Evolutionary conservation across 2,329 filamentous ascomycete genomes (phyloP).

Genomic region (Pseudogymnoascus sp.): DNA sequence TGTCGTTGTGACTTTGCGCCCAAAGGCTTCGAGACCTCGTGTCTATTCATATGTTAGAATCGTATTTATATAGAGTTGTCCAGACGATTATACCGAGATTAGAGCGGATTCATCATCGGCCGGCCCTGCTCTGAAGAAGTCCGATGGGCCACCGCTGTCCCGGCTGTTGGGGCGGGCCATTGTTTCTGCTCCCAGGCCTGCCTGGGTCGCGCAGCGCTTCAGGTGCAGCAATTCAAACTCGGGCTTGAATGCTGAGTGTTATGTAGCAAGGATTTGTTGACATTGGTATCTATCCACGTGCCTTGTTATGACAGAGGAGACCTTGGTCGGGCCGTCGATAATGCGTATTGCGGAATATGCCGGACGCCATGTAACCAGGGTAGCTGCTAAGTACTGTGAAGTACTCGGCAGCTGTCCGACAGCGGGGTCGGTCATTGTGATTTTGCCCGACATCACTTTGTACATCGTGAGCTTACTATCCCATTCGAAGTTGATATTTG

Average conservation of each 20-base stretch:
- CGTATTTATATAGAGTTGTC: neutral
- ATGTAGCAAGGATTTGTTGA: neutral
- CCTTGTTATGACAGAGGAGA: slow-evolving; percentile 5
- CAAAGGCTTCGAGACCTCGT: slow-evolving; percentile 83
- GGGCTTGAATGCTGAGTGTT: neutral
- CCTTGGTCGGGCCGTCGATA: neutral
- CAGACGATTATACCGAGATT: slow-evolving; percentile 25
- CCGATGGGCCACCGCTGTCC: slow-evolving; percentile 21
- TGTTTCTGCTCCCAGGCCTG: slow-evolving; percentile 14
- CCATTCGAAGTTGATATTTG: neutral
- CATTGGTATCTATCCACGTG: slow-evolving; percentile 6
- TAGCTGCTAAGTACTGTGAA: neutral
- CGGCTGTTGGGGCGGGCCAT: slow-evolving; percentile 29
- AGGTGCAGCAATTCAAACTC: neutral
- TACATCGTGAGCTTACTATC: neutral
- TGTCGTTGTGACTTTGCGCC: slow-evolving; percentile 89
- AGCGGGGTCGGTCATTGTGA: neutral
- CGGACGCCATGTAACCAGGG: neutral
- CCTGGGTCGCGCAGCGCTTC: slow-evolving; percentile 6
- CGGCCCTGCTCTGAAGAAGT: slow-evolving; percentile 22
- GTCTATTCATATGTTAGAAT: slow-evolving; percentile 45
- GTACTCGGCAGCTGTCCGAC: neutral
- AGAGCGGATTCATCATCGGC: slow-evolving; percentile 26
- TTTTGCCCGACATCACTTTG: neutral
- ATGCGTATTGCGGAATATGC: neutral